phyloP scores from a whole-genome alignment of 352 stramenopile genomes.

The Pythium pyrilobum region DNA sequence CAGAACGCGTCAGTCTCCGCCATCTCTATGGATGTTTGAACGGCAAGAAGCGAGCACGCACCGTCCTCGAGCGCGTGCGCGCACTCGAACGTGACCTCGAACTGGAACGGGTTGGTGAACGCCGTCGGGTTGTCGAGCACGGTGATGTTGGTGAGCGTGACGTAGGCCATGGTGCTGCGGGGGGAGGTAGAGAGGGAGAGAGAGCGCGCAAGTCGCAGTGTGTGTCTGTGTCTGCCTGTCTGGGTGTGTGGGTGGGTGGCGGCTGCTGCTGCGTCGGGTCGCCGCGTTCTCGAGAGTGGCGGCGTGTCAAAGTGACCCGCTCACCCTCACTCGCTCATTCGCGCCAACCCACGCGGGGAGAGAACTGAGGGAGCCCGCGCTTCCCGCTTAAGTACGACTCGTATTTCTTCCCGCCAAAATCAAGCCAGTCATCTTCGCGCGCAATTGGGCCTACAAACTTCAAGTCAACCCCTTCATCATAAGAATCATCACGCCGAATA shows the following conservation, averaged over 20 bases:
- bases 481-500: neutral
- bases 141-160: constrained; percentile 91
- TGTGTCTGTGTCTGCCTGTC: neutral
- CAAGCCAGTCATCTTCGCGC: constrained; percentile 1
- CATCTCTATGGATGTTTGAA: too few species aligned
- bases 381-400: constrained; percentile 21
- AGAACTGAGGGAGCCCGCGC: constrained; percentile 1
- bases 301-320: constrained; percentile 15
- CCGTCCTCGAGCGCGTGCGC: constrained; percentile 93
- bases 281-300: neutral
- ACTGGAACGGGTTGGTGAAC: constrained; percentile 99
- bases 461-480: constrained; percentile 13
- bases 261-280: neutral
- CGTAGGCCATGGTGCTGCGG: constrained; percentile 62
- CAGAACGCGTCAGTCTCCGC: neutral
- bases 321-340: constrained; percentile 1
- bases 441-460: constrained; percentile 15
- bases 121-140: constrained; percentile 97
- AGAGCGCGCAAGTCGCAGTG: neutral
- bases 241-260: neutral
- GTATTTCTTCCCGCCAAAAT: constrained; percentile 24
- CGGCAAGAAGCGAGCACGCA: constrained; percentile 28
- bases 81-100: constrained; percentile 99
- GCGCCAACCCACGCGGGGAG: constrained; percentile 9
- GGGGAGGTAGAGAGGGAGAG: neutral